phyloP scores from a whole-genome alignment of 768 basidiomycete species.

The Amanita rubescens region DNA sequence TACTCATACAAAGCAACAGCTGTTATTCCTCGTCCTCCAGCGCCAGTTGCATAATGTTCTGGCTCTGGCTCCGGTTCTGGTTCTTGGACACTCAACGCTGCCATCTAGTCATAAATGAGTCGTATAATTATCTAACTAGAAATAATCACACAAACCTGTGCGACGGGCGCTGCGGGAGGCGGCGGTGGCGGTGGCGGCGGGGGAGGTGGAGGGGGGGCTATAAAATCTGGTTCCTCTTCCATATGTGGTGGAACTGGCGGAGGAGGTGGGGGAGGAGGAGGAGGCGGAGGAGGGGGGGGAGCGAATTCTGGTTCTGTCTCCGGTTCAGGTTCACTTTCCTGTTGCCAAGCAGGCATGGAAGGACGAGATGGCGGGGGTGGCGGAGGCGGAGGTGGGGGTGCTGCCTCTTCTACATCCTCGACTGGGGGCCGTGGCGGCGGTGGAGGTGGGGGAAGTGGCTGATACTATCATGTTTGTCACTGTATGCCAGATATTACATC shows the following conservation, averaged over 20 bases:
- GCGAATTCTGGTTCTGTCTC: conserved; percentile 19
- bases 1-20: conserved; percentile 82
- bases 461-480: conserved; percentile 3
- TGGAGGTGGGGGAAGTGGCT: conserved; percentile 23
- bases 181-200: conserved; percentile 39
- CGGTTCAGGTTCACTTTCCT: conserved; percentile 15
- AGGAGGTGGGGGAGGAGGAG: conserved; percentile 24
- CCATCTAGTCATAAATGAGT: conserved; percentile 19
- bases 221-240: neutral
- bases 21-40: conserved; percentile 38
- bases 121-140: neutral
- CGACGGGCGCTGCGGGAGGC: conserved; percentile 33
- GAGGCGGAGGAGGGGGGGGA: conserved; percentile 33
- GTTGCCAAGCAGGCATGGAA: conserved; percentile 26
- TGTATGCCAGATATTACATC: neutral
- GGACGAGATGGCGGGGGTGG: conserved; percentile 34
- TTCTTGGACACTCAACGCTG: conserved; percentile 23
- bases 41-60: conserved; percentile 19
- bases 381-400: conserved; percentile 23
- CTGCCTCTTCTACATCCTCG: conserved; percentile 21
- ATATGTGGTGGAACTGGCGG: neutral
- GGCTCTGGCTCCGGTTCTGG: conserved; percentile 34
- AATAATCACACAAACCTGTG: conserved; percentile 20
- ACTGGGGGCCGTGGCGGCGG: conserved; percentile 24
- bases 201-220: conserved; percentile 32